A percentile compares a stretch with the other conserved stretches of the same genome.
phyloP scores from a whole-genome alignment of 345 rosid genomes.

The Eucalyptus camaldulensis region DNA sequence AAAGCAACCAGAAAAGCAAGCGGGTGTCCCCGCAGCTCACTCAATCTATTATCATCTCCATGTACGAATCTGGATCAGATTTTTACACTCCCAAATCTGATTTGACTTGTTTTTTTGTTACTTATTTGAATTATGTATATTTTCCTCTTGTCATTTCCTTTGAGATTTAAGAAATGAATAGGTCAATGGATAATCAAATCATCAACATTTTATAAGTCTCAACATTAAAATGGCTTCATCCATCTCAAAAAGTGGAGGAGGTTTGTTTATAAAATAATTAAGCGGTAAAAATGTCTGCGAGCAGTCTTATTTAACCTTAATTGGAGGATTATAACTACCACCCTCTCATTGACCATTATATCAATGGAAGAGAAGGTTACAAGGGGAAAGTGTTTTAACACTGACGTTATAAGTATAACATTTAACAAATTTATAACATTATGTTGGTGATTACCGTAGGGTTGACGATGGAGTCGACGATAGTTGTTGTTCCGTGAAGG shows the following conservation, averaged over 20 bases:
- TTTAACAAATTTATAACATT: not conserved
- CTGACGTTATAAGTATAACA: too few species aligned
- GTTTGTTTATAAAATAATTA: not conserved
- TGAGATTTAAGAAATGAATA: not conserved
- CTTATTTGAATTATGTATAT: not conserved
- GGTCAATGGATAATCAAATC: not conserved
- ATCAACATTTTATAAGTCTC: not conserved
- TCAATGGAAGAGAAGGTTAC: not conserved
- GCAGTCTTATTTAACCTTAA: not conserved
- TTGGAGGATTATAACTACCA: not conserved
- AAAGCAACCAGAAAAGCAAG: not conserved
- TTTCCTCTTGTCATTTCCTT: not conserved
- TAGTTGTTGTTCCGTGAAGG: too few species aligned
- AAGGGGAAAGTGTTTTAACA: not conserved
- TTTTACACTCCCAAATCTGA: not conserved
- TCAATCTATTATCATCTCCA: not conserved
- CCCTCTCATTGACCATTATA: not conserved
- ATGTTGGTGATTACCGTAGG: too few species aligned
- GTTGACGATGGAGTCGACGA: too few species aligned
- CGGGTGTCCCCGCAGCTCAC: not conserved
- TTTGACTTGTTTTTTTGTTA: not conserved
- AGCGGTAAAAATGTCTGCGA: not conserved
- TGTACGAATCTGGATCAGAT: not conserved
- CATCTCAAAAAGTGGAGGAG: not conserved
- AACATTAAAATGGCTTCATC: not conserved